Percentiles rank a stretch among this genome's conserved stretches.
Conservation (phyloP, 495 filamentous ascomycete genomes). For the Chaetomidium leptoderma region DNA sequence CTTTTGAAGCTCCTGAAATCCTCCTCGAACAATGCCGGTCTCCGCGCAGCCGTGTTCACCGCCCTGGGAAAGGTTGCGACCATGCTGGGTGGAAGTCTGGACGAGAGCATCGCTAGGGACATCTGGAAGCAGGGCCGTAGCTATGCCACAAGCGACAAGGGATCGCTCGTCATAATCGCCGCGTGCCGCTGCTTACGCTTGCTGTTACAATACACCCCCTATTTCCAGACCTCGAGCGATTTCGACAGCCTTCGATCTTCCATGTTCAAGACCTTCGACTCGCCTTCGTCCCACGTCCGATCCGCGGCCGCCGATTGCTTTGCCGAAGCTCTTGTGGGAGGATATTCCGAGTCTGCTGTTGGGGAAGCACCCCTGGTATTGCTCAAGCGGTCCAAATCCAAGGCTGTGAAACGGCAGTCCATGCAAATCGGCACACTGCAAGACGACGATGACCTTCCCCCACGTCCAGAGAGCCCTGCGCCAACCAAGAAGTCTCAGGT, state of each 20-base stretch:
- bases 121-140: constrained; percentile 88
- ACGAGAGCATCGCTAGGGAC: constrained; percentile 81
- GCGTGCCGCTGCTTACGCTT: constrained; percentile 78
- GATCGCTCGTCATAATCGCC: constrained; percentile 71
- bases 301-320: constrained; percentile 86
- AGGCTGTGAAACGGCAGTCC: constrained; percentile 63
- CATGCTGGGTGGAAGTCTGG: constrained; percentile 69
- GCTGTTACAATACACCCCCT: constrained; percentile 63
- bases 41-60: constrained; percentile 77
- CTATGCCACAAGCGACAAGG: constrained; percentile 73
- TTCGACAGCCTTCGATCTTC: constrained; percentile 78
- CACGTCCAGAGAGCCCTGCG: constrained; percentile 69
- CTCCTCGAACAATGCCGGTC: constrained; percentile 72
- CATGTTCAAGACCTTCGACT: constrained; percentile 83
- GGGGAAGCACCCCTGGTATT: constrained; percentile 53
- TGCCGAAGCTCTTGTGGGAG: constrained; percentile 70
- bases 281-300: constrained; percentile 63
- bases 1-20: constrained; percentile 76
- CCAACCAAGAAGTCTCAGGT: constrained; percentile 62
- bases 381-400: constrained; percentile 69
- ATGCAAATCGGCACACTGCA: constrained; percentile 46
- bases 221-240: constrained; percentile 86
- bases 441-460: constrained; percentile 70
- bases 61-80: constrained; percentile 70
- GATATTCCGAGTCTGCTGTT: constrained; percentile 62